A percentile compares a stretch with the other conserved stretches of the same genome.
Evolutionary conservation across 2,329 filamentous ascomycete species (phyloP).

Genomic region (Mycocentrospora acerina): DNA sequence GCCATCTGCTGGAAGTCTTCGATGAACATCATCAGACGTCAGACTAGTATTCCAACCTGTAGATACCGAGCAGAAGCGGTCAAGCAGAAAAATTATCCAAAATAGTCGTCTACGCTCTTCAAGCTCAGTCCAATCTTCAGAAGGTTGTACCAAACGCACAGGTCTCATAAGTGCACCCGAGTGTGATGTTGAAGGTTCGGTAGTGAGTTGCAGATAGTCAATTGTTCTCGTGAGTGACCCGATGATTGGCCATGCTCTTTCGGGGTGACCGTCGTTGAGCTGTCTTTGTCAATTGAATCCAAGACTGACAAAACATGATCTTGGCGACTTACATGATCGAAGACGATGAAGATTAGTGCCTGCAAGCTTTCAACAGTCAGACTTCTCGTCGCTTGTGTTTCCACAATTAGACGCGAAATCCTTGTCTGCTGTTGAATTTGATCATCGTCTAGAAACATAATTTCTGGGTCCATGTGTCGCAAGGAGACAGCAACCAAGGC

Average conservation of each 20-base stretch:
- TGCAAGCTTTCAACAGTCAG: conserved; percentile 33
- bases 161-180: conserved; percentile 33
- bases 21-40: conserved; percentile 37
- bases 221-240: conserved; percentile 38
- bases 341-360: conserved; percentile 35
- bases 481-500: conserved; percentile 29
- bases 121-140: conserved; percentile 33
- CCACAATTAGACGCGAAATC: conserved; percentile 33
- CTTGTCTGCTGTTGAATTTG: conserved; percentile 26
- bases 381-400: conserved; percentile 27
- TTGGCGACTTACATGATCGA: conserved; percentile 28
- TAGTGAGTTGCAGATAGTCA: conserved; percentile 35
- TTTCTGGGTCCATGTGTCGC: conserved; percentile 29
- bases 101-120: conserved; percentile 36
- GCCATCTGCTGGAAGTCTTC: conserved; percentile 35
- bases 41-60: conserved; percentile 39
- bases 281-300: conserved; percentile 4
- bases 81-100: conserved; percentile 38
- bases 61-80: conserved; percentile 35
- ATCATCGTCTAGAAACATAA: conserved; percentile 27
- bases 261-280: conserved; percentile 33
- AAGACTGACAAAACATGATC: neutral
- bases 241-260: conserved; percentile 36
- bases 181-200: conserved; percentile 27
- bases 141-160: conserved; percentile 24